Base-by-base conservation (phyloP, 176 grass and related monocot genomes). In the Carex kokanica region DNA sequence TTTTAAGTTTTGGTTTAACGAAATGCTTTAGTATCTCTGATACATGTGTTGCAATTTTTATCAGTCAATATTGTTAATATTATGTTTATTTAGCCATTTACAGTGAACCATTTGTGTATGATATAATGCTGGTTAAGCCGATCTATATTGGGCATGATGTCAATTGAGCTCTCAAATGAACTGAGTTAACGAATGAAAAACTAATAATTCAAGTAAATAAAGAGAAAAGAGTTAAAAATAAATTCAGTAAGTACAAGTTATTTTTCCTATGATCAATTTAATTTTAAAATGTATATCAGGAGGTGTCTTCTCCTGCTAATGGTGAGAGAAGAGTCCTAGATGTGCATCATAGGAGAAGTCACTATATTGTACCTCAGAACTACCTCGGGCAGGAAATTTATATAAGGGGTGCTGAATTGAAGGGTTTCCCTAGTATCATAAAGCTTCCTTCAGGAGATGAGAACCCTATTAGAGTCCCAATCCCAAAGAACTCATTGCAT, bases 361-460 rank as follows among this genome's bases (percentile, higher is more conserved):
- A 93, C 68, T 98, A 91, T 77, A 89, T 94, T 74, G 87, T 98
- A 72, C 95, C 95, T 27, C 92, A 93, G 83, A 98, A 98, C 86
- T 94, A 91, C 80, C 95, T 98, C 38, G 95, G 95, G 4, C 92
- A 93, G 85, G 95, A 94, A 69, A 91, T 98, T 86, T 94, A 93
- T 82, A 84, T 98, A 88, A 81, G 90, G 81, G 87, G 85, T 54
- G 81, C 78, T 57, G 92, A 93, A 80, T 61, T 79, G 64, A 89
- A 72, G 81, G 85, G 87, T 60, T 88, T 61, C 60, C 60, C 89
- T 77, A 87, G 86, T 78, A 86, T 93, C 78, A 91, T 93, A 81
- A 84, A 91, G 64, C 85, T 98, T 86, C 85, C 95, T 79, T 93
- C 95, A 74, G 92, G 95, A 86, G 87, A 86, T 86, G 91, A 85